Conservation (phyloP, 1,284 basidiomycete genomes). For the Cutaneotrichosporon dermatis region DNA sequence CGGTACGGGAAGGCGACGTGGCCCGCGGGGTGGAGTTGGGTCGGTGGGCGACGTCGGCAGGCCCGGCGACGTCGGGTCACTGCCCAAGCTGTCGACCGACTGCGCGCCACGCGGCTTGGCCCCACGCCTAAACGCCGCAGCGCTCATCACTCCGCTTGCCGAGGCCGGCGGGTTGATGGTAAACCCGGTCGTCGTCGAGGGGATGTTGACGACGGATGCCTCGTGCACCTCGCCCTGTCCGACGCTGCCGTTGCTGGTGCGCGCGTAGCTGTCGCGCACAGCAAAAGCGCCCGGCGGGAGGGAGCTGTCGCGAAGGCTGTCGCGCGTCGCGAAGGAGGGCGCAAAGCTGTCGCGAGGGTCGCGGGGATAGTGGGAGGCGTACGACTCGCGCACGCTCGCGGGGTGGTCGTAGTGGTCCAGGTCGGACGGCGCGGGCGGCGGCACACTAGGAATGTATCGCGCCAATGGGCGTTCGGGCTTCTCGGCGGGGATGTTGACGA, state of each 20-base stretch:
- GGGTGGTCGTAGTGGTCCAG: slow-evolving; percentile 3
- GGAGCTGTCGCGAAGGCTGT: not conserved
- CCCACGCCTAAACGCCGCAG: slow-evolving; percentile 6
- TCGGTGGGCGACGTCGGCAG: not conserved
- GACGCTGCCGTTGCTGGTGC: slow-evolving; percentile 1
- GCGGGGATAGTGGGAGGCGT: slow-evolving; percentile 1
- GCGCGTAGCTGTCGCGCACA: not conserved
- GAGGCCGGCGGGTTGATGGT: not conserved
- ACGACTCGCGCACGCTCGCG: slow-evolving; percentile 4
- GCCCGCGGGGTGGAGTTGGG: not conserved
- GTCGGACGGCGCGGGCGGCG: slow-evolving; percentile 4
- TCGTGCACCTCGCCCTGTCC: not conserved
- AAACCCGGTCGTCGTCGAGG: not conserved
- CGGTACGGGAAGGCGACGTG: not conserved
- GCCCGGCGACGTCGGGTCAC: not conserved
- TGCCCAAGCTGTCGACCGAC: not conserved
- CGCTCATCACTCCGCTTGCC: slow-evolving; percentile 1
- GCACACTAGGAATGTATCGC: slow-evolving; percentile 1
- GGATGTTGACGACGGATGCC: slow-evolving; percentile 1
- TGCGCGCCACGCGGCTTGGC: not conserved
- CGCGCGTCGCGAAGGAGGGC: not conserved
- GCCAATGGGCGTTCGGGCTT: not conserved
- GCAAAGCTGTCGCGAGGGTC: not conserved
- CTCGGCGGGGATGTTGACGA: slow-evolving; percentile 9
- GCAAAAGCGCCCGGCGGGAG: not conserved